Percentiles rank a stretch among this genome's conserved stretches.
These are phyloP conservation scores for Warburgia ugandensis DNA, from an alignment of 164 flowering plant genomes.

Conservation along the genomic window DNA sequence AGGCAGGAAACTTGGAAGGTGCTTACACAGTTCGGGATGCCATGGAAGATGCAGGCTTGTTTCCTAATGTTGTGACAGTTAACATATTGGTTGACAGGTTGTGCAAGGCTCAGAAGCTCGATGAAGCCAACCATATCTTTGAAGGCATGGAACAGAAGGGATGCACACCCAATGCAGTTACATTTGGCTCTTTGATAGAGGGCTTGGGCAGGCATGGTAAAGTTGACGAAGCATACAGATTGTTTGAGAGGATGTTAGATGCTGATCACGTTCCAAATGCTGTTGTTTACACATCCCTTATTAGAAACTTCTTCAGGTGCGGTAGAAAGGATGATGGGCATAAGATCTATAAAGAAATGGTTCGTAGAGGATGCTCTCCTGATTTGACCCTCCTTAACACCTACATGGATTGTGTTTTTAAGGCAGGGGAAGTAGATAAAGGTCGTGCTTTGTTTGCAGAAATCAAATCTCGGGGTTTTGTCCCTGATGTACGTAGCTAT, in stretches of 20 bases:
- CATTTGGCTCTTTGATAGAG: constrained; percentile 81
- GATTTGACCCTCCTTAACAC: constrained; percentile 77
- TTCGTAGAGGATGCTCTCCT: constrained; percentile 47
- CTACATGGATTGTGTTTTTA: constrained; percentile 96
- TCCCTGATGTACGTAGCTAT: constrained; percentile 74
- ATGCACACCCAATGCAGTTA: constrained; percentile 55
- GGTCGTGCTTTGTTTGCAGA: constrained; percentile 75
- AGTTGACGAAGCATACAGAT: constrained; percentile 77
- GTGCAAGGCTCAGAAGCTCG: constrained; percentile 64
- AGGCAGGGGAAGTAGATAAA: constrained; percentile 74
- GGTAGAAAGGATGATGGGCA: constrained; percentile 90
- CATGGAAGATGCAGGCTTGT: constrained; percentile 73
- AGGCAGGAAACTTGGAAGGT: constrained; percentile 51
- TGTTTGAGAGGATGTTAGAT: constrained; percentile 81
- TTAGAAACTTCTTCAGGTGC: constrained; percentile 65
- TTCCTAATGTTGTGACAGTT: constrained; percentile 74
- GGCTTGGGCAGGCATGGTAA: constrained; percentile 71
- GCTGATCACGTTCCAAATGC: constrained; percentile 45
- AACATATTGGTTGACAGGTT: constrained; percentile 87
- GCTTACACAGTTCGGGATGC: constrained; percentile 49
- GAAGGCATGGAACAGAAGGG: constrained; percentile 53
- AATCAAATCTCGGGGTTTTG: constrained; percentile 53
- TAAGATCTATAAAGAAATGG: constrained; percentile 86
- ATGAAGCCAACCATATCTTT: constrained; percentile 73
- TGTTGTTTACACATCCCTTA: constrained; percentile 76